Evolutionary conservation across 768 basidiomycete species (phyloP), one percentile per base, ranked within the genome.

Genomic region (Hypholoma sublateritium): DNA sequence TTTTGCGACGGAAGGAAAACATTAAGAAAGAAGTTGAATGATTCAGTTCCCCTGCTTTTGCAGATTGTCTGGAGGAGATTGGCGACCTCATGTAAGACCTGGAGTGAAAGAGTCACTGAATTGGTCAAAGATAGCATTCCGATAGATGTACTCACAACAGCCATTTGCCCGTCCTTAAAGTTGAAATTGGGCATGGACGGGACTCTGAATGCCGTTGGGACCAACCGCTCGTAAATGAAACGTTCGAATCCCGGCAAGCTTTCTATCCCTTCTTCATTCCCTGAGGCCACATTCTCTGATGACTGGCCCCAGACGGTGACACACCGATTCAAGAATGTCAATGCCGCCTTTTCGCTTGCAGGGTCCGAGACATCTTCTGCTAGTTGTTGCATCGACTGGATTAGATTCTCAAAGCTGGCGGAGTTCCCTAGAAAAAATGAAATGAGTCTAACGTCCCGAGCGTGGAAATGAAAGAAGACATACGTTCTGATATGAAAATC

Each of bases 31-130:
- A 88, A 96, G 52, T 88, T 82, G 68, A 89, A 84, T 0, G 89
- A 89, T 74, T 98, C 96, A 49, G 82, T 72, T 1, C 91, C 91
- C 60, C 97, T 78, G 12, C 84, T 86, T 67, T 85, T 87, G 61
- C 84, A 82, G 7, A 96, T 80, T 0, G 82, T 77, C 67, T 97
- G 92, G 39, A 98, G 75, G 46, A 98, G 80, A 64, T 84, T 87
- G 45, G 91, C 89, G 53, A 98, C 88, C 69, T 99, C 97, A 62
- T 91, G 84, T 19, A 98, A 76, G 52, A 95, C 89, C 95, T 98
- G 35, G 50, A 45, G 19, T 41, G 12, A 16, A 35, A 54, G 32
- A 17, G 55, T 32, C 60, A 3, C 4, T 12, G 11, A 13, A 47
- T 2, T 25, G 9, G 11, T 17, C 0, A 17, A 17, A 8, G 17